Evolutionary conservation across 352 stramenopile species (phyloP).

Genomic region (Globisporangium irregulare): DNA sequence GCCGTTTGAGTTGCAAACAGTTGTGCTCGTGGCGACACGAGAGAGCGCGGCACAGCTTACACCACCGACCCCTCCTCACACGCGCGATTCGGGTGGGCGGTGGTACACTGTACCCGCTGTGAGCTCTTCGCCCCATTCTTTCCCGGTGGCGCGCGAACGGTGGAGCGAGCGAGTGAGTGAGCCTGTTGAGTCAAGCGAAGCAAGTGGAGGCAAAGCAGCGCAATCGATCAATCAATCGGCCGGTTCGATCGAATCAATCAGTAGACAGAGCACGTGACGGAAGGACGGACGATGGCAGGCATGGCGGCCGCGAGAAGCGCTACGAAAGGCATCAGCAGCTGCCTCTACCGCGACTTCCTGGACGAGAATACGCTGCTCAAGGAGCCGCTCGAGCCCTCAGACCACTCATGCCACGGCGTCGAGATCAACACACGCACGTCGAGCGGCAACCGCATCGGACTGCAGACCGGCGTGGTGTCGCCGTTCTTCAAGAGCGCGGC

Average conservation of each 20-base stretch:
- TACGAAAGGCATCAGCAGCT: constrained; percentile 53
- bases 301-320: constrained; percentile 24
- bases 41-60: neutral
- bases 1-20: neutral
- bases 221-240: neutral
- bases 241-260: neutral
- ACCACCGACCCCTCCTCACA: neutral
- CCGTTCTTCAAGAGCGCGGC: constrained; percentile 70
- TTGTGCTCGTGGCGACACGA: neutral
- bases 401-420: constrained; percentile 52
- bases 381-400: constrained; percentile 35
- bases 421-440: constrained; percentile 50
- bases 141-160: neutral
- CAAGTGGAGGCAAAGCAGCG: constrained; percentile 12
- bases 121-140: constrained; percentile 2
- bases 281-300: neutral
- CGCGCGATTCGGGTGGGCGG: neutral
- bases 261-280: neutral
- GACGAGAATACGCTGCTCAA: constrained; percentile 42
- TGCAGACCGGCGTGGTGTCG: constrained; percentile 56
- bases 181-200: neutral
- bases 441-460: constrained; percentile 45
- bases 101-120: neutral
- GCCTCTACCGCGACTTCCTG: constrained; percentile 67
- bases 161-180: constrained; percentile 1